These are phyloP conservation scores for Pythium myriotylum DNA, from an alignment of 352 stramenopile species.

Conservation along the genomic window DNA sequence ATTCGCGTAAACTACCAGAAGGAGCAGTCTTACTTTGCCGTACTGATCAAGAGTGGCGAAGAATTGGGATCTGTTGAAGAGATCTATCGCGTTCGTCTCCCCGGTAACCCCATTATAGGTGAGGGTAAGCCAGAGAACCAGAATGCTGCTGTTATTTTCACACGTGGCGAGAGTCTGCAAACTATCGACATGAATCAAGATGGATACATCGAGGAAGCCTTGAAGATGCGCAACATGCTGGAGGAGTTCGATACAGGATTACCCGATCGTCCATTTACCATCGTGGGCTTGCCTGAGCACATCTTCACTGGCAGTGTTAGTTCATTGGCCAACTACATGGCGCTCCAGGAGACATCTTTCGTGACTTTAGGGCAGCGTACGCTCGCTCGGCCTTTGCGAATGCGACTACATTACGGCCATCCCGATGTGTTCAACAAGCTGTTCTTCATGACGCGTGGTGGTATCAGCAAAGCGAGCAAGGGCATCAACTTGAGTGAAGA, in stretches of 20 bases:
- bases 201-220: slow-evolving; percentile 97
- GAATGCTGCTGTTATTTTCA: slow-evolving; percentile 99
- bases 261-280: slow-evolving; percentile 85
- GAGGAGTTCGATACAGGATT: slow-evolving; percentile 95
- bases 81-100: slow-evolving; percentile 97
- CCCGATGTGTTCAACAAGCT: slow-evolving; percentile 99
- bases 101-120: slow-evolving; percentile 97
- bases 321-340: slow-evolving; percentile 99
- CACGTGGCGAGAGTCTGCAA: slow-evolving; percentile 96
- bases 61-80: slow-evolving; percentile 80
- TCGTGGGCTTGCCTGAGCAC: slow-evolving; percentile 98
- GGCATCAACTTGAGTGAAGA: slow-evolving; percentile 99
- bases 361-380: slow-evolving; percentile 98
- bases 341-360: slow-evolving; percentile 98
- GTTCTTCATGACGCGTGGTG: slow-evolving; percentile 98
- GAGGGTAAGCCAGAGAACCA: slow-evolving; percentile 99
- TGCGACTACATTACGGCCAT: slow-evolving; percentile 98
- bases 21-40: slow-evolving; percentile 96
- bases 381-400: slow-evolving; percentile 94
- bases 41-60: slow-evolving; percentile 95
- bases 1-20: slow-evolving; percentile 95
- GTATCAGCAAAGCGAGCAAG: slow-evolving; percentile 99
- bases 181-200: slow-evolving; percentile 99
- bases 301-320: slow-evolving; percentile 99
- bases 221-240: slow-evolving; percentile 99